Percentiles rank a stretch among this genome's conserved stretches.
Evolutionary conservation across 257 asterid genomes (phyloP).

Genomic region (Ehretia macrophylla): DNA sequence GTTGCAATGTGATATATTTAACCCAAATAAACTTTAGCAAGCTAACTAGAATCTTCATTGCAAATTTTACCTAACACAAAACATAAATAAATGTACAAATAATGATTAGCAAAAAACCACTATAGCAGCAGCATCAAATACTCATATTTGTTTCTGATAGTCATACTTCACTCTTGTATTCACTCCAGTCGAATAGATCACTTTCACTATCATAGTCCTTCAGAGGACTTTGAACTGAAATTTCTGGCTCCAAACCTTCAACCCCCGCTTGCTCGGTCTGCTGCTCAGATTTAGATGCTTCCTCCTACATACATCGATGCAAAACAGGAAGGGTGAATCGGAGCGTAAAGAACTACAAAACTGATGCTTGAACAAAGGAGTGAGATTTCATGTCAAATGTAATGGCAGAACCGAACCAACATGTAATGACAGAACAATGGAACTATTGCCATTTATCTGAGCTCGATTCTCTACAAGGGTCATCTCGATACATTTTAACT

Average conservation of each 20-base stretch:
- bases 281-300: conserved; percentile 33
- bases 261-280: conserved; percentile 24
- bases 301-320: conserved; percentile 31
- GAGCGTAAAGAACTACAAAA: conserved; percentile 1
- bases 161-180: conserved; percentile 41
- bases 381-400: neutral
- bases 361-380: neutral
- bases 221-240: conserved; percentile 26
- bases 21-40: too few species aligned
- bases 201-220: conserved; percentile 40
- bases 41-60: too few species aligned
- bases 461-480: neutral
- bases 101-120: too few species aligned
- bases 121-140: too few species aligned
- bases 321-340: neutral
- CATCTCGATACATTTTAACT: neutral
- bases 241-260: conserved; percentile 22
- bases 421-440: too few species aligned
- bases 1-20: too few species aligned
- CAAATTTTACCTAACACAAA: too few species aligned
- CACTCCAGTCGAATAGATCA: conserved; percentile 40
- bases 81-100: too few species aligned
- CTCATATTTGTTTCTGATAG: neutral
- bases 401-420: neutral
- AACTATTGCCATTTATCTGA: neutral